Conservation (phyloP, 441 rosid species). For the Erysimum cheiri region DNA sequence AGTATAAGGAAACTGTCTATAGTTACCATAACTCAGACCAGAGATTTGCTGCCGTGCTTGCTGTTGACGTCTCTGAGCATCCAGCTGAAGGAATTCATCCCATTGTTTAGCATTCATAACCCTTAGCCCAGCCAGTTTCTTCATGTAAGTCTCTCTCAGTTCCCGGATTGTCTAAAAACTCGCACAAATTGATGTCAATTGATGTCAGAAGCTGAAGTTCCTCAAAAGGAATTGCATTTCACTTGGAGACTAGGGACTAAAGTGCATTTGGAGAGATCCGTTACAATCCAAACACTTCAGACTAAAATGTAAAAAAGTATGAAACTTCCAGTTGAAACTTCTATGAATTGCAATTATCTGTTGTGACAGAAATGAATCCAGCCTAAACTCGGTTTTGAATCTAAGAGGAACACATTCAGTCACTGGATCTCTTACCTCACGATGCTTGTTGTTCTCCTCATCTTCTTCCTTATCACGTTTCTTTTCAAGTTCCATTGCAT, state of each 20-base stretch:
- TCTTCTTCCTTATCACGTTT: constrained; percentile 90
- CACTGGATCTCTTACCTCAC: constrained; percentile 74
- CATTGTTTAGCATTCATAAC: constrained; percentile 70
- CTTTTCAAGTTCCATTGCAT: constrained; percentile 73
- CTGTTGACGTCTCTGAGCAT: constrained; percentile 78
- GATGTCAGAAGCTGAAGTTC: constrained; percentile 50
- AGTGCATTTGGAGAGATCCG: constrained; percentile 7
- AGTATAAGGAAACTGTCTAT: constrained; percentile 74
- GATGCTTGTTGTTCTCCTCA: constrained; percentile 91
- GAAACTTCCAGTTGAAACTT: constrained; percentile 13
- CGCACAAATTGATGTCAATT: constrained; percentile 48
- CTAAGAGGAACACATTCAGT: constrained; percentile 35
- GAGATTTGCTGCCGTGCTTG: constrained; percentile 64
- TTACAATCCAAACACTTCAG: constrained; percentile 29
- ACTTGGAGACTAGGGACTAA: constrained; percentile 25
- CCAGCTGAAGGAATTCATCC: constrained; percentile 80
- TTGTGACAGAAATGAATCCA: constrained; percentile 26
- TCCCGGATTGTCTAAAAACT: constrained; percentile 77
- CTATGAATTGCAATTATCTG: constrained; percentile 31
- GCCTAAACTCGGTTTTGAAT: constrained; percentile 27
- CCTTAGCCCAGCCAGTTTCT: constrained; percentile 71
- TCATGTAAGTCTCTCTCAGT: constrained; percentile 83
- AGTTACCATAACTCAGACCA: constrained; percentile 59
- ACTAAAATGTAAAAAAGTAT: background rate
- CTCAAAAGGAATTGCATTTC: constrained; percentile 33